Conservation (phyloP, 208 protist genomes). For the Trypanosoma lewisi region DNA sequence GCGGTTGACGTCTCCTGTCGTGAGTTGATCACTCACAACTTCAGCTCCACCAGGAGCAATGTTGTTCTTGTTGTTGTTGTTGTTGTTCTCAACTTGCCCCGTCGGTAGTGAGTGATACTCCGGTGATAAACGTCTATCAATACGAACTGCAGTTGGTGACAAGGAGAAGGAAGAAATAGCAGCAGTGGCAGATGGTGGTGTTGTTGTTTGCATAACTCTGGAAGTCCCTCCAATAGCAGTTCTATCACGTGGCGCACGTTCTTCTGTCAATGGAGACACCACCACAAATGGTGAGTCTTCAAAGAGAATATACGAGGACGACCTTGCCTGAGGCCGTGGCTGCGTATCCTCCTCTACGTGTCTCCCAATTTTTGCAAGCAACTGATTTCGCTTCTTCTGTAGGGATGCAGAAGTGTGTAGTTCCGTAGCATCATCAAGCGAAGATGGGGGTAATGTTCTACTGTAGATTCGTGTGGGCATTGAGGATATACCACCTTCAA, state of each 20-base stretch:
- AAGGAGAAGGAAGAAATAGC: not conserved
- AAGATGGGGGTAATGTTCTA: conserved; percentile 9
- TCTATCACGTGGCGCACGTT: not conserved
- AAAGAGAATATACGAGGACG: not conserved
- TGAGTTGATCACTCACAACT: not conserved
- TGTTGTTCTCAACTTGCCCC: not conserved
- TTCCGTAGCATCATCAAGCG: not conserved
- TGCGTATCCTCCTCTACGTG: not conserved
- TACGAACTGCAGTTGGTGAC: not conserved
- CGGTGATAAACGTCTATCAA: conserved; percentile 19
- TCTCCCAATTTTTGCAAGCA: conserved; percentile 9
- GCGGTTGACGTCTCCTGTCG: conserved; percentile 16
- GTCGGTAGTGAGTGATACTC: conserved; percentile 12
- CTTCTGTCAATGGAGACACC: conserved; percentile 23
- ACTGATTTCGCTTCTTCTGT: conserved; percentile 11
- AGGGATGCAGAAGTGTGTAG: conserved; percentile 1
- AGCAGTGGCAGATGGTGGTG: not conserved
- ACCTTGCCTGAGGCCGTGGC: not conserved
- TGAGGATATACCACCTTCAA: not conserved
- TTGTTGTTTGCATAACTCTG: not conserved
- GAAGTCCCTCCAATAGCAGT: too few relatives aligned
- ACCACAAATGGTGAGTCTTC: conserved; percentile 8
- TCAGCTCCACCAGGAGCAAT: not conserved
- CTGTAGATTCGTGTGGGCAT: conserved; percentile 9
- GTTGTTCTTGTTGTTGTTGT: not conserved